Evolutionary conservation across 1,284 basidiomycete species (phyloP).

Genomic region (Chiua sp.): DNA sequence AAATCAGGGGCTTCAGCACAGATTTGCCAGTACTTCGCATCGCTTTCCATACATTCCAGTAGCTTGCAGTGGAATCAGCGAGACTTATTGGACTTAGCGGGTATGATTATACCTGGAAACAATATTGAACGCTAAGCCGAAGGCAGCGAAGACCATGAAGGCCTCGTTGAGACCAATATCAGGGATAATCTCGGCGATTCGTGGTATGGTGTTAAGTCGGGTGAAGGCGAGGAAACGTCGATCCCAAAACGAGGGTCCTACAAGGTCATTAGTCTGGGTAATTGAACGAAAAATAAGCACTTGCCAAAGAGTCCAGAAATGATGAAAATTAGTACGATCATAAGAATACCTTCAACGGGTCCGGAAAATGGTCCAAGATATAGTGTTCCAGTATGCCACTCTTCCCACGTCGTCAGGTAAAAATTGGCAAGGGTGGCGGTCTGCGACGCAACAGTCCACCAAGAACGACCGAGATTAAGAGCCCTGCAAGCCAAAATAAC

Average conservation of each 20-base stretch:
- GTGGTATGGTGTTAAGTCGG: slow-evolving; percentile 57
- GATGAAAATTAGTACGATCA: slow-evolving; percentile 82
- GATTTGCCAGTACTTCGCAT: slow-evolving; percentile 44
- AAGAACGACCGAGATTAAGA: slow-evolving; percentile 90
- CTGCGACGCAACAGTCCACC: slow-evolving; percentile 95
- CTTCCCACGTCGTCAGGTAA: slow-evolving; percentile 98
- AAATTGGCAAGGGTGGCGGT: slow-evolving; percentile 92
- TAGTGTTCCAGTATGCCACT: slow-evolving; percentile 92
- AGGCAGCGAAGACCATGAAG: slow-evolving; percentile 83
- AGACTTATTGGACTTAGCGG: not conserved
- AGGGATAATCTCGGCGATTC: slow-evolving; percentile 55
- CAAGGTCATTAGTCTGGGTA: not conserved
- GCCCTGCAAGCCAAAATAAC: slow-evolving; percentile 84
- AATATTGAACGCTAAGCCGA: slow-evolving; percentile 87
- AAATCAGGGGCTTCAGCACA: slow-evolving; percentile 65
- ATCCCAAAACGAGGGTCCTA: slow-evolving; percentile 88
- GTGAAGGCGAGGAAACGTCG: slow-evolving; percentile 68
- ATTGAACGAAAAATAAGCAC: slow-evolving; percentile 21
- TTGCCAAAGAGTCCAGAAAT: slow-evolving; percentile 79
- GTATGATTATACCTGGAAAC: slow-evolving; percentile 56
- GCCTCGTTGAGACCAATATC: slow-evolving; percentile 84
- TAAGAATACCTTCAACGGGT: slow-evolving; percentile 95
- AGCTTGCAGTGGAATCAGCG: slow-evolving; percentile 48
- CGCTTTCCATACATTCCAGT: slow-evolving; percentile 74
- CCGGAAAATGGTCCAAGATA: slow-evolving; percentile 96